Percentiles rank a stretch among this genome's conserved stretches.
Conservation (phyloP, 768 basidiomycete species). For the Lyophyllum decastes region DNA sequence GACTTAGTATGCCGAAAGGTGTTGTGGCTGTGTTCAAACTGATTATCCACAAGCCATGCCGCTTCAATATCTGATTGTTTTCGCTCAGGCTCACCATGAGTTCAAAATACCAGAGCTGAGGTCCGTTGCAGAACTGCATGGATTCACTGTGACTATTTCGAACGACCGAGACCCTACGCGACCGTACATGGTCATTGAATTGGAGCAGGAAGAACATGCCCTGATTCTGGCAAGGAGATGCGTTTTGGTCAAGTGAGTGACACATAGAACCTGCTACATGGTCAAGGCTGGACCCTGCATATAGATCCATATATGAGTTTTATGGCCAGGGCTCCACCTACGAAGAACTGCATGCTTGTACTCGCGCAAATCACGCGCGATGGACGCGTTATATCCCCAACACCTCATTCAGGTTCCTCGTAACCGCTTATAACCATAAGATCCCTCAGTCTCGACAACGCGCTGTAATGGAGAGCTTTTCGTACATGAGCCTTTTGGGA, state of each 20-base stretch:
- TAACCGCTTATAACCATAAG: conserved; percentile 74
- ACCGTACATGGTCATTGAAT: conserved; percentile 74
- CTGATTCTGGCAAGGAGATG: conserved; percentile 72
- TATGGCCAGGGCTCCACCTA: conserved; percentile 75
- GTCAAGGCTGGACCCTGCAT: conserved; percentile 1
- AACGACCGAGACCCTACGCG: conserved; percentile 53
- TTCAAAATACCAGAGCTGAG: conserved; percentile 84
- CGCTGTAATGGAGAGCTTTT: conserved; percentile 74
- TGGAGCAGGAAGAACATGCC: conserved; percentile 76
- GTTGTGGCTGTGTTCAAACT: no score
- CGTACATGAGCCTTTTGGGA: conserved; percentile 82
- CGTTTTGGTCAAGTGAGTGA: conserved; percentile 74
- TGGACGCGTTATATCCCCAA: conserved; percentile 64
- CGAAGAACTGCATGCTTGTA: conserved; percentile 63
- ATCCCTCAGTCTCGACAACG: conserved; percentile 68
- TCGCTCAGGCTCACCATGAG: conserved; percentile 79
- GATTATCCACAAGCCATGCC: conserved; percentile 7
- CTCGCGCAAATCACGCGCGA: conserved; percentile 38
- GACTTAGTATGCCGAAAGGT: no score
- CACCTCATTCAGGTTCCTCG: conserved; percentile 80
- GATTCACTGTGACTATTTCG: conserved; percentile 56
- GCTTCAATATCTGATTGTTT: conserved; percentile 57
- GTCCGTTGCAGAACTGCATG: conserved; percentile 75
- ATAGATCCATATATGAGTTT: conserved; percentile 76
- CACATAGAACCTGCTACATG: neutral